Evolutionary conservation across 345 rosid species (phyloP), one percentile per base, ranked within the genome.

Genomic region (Eucalyptus regnans): DNA sequence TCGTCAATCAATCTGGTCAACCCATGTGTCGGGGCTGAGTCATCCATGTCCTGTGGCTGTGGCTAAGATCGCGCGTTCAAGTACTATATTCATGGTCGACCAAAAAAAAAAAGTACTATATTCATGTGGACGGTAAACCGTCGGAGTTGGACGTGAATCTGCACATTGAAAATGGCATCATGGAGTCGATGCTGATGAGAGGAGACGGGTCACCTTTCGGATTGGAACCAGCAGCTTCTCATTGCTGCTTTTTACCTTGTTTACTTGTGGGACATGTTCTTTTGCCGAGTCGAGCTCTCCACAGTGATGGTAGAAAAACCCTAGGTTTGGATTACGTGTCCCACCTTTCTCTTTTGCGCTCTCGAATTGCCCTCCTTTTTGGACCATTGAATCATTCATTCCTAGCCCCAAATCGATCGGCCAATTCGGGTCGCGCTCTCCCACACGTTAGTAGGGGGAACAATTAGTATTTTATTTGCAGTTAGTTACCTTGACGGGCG

Each of bases 141-240:
- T 27, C 31, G 31, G 31, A 2, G 68, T 52, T 52, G 31, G 68
- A 56, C 15, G 3, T 29, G 33, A 27, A 29, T 62, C 68, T 29
- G 68, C 31, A 29, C 68, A 12, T 62, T 62, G 68, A 62, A 62
- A 64, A 29, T 29, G 18, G 37, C 33, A 64, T 64, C 1, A 4
- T 62, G 71, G 31, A 62, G 8, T 62, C 4, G 71, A 58, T 11
- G n/a, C n/a, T 11, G 66, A 60, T 60, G 66, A 60, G 58, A 52
- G 58, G 25, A 50, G 25, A 12, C 41, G 22, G 18, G n/a, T 79
- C 90, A 27, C 46, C 51, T 51, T 87, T 88, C 87, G 31, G 54
- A 86, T 89, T 88, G 86, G 91, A 91, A 43, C 91, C 95, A 80
- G 91, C 93, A 50, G 20, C 33, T 54, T 68, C 23, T 43, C 52